Evolutionary conservation across 805 yeast species (phyloP).

Genomic region (Cyberlindnera petersonii): DNA sequence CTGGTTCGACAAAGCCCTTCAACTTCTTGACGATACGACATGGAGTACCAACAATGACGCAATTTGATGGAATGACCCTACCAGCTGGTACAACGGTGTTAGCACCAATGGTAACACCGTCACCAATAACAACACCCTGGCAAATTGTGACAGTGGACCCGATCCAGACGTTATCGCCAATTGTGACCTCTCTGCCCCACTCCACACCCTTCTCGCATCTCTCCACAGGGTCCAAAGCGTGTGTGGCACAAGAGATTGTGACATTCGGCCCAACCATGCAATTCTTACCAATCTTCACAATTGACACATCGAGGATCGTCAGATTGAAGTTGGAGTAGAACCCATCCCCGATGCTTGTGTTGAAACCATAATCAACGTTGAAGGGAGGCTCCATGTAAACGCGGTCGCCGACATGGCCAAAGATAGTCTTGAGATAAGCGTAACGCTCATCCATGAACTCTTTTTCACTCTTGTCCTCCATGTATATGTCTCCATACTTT

Average conservation of each 20-base stretch:
- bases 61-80: constrained; percentile 48
- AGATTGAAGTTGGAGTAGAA: constrained; percentile 59
- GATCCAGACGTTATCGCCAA: constrained; percentile 68
- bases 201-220: constrained; percentile 40
- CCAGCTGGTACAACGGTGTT: constrained; percentile 54
- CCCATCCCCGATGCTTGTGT: constrained; percentile 50
- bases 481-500: constrained; percentile 26
- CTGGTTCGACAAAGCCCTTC: constrained; percentile 17
- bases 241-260: constrained; percentile 58
- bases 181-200: constrained; percentile 50
- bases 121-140: constrained; percentile 67
- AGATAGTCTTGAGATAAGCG: constrained; percentile 34
- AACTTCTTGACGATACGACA: constrained; percentile 42
- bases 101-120: constrained; percentile 59
- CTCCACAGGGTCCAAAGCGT: constrained; percentile 48
- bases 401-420: constrained; percentile 41
- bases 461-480: constrained; percentile 29
- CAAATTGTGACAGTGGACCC: constrained; percentile 52
- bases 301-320: constrained; percentile 52
- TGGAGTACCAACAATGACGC: constrained; percentile 64
- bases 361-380: constrained; percentile 63
- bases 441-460: constrained; percentile 34
- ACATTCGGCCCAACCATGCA: constrained; percentile 64
- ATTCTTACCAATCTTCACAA: constrained; percentile 56
- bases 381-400: constrained; percentile 54